Base-by-base conservation (phyloP, 2,329 filamentous ascomycete species). In the Hortaea werneckii region DNA sequence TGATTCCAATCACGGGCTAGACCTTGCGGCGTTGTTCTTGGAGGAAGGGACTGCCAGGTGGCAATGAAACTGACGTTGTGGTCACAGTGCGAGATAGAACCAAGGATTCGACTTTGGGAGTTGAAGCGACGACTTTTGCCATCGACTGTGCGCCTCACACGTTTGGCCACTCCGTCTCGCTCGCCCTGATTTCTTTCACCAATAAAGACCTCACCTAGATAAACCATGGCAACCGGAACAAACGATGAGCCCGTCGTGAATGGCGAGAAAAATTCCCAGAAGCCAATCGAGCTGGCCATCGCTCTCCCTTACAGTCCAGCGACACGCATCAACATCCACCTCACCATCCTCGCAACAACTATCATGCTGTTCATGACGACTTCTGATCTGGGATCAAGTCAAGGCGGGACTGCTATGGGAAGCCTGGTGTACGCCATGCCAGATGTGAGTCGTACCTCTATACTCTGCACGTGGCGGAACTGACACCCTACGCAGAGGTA, bases 391-490 rank as follows among this genome's bases (percentile, higher is more conserved):
- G 51, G 59, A 26, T 40, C 35, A 28, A 35, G 11, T 37, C 54
- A 47, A 42, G 58, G 62, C 76, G 37, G 70, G 76, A 42, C 67
- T 2, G 55, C 66, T 1, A 75, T 96, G 66, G 90, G 92, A 3
- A 95, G 87, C 42, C 90, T 96, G 61, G 86, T 96, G 39, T 96
- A 95, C 62, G 86, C 89, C 2, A 78, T 98, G 64, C 90, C 92
- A 11, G 85, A 95, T 68, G 92, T 95, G 70, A 57, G 7, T n/a
- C 8, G 9, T 5, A 27, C 6, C 13, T 7, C 13, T 3, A 11
- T 27, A 11, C 29, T 40, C 11, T 8, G n/a, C 2, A 11, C 29
- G 12, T n/a, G 6, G 13, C 28, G 8, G 13, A 3, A 27, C 26
- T 41, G 11, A 38, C 27, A 27, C 5, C n/a, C 30, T 41, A 10